These are phyloP conservation scores for Alnus glutinosa DNA, from an alignment of 306 rosid genomes.

Conservation along the genomic window DNA sequence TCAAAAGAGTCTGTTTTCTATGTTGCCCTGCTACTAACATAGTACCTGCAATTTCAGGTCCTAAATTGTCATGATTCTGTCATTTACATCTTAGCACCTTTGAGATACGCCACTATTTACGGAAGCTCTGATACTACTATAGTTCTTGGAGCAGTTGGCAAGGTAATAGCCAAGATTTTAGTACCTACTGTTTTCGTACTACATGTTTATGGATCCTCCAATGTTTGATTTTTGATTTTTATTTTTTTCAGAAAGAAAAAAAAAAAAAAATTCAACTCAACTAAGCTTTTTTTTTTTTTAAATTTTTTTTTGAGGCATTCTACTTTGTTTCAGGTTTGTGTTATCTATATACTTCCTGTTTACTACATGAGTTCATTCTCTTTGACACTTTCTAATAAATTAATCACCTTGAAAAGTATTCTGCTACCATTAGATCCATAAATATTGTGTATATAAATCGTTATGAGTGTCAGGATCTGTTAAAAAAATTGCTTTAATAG, in stretches of 20 bases:
- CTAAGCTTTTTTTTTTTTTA: neutral
- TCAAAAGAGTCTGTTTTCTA: neutral
- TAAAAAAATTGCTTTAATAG: neutral
- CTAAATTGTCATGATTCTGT: constrained; percentile 90
- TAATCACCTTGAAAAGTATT: neutral
- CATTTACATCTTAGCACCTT: constrained; percentile 79
- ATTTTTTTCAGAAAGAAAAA: neutral
- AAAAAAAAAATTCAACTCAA: neutral
- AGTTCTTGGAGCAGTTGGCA: constrained; percentile 96
- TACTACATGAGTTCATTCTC: neutral
- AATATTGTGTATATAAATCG: neutral
- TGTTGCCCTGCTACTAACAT: constrained; percentile 8
- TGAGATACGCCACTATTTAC: constrained; percentile 88
- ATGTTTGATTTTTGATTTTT: neutral
- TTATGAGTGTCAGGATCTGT: neutral
- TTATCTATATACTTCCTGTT: neutral
- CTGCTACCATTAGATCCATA: neutral
- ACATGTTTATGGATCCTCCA: neutral
- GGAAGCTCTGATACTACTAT: constrained; percentile 98
- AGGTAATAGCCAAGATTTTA: constrained; percentile 53
- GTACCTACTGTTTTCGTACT: constrained; percentile 17
- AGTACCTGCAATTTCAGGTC: constrained; percentile 55
- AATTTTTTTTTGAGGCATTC: neutral
- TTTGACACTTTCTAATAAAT: neutral
- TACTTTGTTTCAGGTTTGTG: neutral